phyloP scores from a whole-genome alignment of 345 rosid species.

The Syzygium aqueum region DNA sequence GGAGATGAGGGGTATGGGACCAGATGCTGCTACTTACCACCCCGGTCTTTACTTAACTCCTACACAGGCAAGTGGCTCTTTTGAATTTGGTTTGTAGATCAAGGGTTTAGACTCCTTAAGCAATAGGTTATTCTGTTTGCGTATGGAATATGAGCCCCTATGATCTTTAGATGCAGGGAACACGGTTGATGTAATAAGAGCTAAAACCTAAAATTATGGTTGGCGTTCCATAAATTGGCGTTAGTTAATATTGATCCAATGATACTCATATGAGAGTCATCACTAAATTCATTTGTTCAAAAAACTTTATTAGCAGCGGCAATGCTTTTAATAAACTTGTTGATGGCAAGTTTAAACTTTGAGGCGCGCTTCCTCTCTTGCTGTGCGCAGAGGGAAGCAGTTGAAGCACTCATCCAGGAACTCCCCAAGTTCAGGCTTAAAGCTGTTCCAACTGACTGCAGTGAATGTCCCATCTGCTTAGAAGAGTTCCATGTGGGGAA shows the following conservation, averaged over 20 bases:
- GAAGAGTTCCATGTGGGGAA: conserved; percentile 87
- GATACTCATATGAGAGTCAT: neutral
- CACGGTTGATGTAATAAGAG: neutral
- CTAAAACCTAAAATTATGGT: neutral
- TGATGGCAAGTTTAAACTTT: neutral
- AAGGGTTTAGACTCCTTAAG: neutral
- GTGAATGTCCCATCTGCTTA: conserved; percentile 97
- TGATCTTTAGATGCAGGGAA: neutral
- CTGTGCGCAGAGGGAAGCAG: conserved; percentile 72
- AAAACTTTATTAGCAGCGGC: neutral
- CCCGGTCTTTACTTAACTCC: conserved; percentile 94
- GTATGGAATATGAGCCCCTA: neutral
- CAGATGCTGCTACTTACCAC: conserved; percentile 85
- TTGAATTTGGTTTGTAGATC: neutral
- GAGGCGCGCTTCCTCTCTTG: neutral
- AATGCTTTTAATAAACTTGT: neutral
- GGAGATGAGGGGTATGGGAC: conserved; percentile 95
- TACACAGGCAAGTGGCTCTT: conserved; percentile 52
- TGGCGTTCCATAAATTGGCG: neutral
- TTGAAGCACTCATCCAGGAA: conserved; percentile 93
- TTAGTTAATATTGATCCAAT: neutral
- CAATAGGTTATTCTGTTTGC: neutral
- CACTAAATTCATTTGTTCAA: neutral
- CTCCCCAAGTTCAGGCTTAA: conserved; percentile 93
- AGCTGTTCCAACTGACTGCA: conserved; percentile 94